Conservation (phyloP, 345 rosid species). For the Lepidium sativum region DNA sequence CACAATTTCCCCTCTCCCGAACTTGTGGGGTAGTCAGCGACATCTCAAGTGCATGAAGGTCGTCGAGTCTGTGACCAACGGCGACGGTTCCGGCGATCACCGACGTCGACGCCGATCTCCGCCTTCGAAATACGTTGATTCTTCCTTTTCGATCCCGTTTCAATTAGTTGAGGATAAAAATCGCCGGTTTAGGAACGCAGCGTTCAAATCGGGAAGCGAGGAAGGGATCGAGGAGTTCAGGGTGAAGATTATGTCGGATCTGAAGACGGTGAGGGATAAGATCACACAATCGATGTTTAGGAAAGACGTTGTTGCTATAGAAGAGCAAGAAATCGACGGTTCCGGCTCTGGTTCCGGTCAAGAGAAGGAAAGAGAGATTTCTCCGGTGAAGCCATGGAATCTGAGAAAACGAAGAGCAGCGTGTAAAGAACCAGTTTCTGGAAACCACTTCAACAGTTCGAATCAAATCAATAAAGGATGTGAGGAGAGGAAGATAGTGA, state of each 20-base stretch:
- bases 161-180: neutral
- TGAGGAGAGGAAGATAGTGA: constrained; percentile 28
- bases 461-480: constrained; percentile 21
- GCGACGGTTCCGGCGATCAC: constrained; percentile 21
- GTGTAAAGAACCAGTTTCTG: constrained; percentile 39
- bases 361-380: constrained; percentile 26
- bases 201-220: constrained; percentile 26
- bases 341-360: constrained; percentile 4
- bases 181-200: constrained; percentile 5
- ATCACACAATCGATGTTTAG: constrained; percentile 36
- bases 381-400: constrained; percentile 60
- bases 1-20: constrained; percentile 56
- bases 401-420: constrained; percentile 67
- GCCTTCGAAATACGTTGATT: constrained; percentile 19
- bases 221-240: constrained; percentile 69
- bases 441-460: neutral
- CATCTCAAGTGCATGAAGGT: constrained; percentile 50
- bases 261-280: constrained; percentile 41
- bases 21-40: constrained; percentile 51
- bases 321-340: constrained; percentile 19
- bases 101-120: constrained; percentile 35
- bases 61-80: constrained; percentile 4
- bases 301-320: constrained; percentile 20
- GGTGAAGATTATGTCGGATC: constrained; percentile 50
- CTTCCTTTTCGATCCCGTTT: constrained; percentile 3